Evolutionary conservation across 352 stramenopile species (phyloP), one percentile per base, ranked within the genome.

Genomic region (Pythium plurisporium): DNA sequence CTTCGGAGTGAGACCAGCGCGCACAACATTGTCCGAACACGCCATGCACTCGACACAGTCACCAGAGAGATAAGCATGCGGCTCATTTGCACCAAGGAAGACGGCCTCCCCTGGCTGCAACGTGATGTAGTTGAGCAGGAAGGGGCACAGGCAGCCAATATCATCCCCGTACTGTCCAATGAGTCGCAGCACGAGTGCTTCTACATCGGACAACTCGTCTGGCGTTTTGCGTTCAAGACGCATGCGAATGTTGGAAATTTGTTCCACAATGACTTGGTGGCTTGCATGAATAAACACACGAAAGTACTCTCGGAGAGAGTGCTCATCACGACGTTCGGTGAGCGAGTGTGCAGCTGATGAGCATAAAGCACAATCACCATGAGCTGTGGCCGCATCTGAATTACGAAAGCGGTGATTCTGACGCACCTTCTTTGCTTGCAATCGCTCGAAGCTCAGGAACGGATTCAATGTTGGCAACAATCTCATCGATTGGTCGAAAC

Each of bases 31-130:
- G 76, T 99, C 97, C 27, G 84, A 98, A 46, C 95, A 98, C 26
- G 97, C 97, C 97, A 99, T 99, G 66, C 96, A 99, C 72, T 99
- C 97, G 22, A 99, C 89, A 59, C 84, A 94, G 60, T 94, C 84
- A 31, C 97, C 97, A 2, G 82, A 90, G 20, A 99, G 79, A 72
- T 99, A 99, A 14, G 98, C 98, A 73, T 99, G 98, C n/a, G 98
- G 98, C 64, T 99, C 97, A 69, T 99, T 99, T 4, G 98, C 95
- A 17, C 80, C 92, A 51, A 99, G 93, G 68, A 98, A 99, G 59
- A 99, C 96, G 17, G 91, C 87, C 58, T 99, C 93, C 7, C 98
- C 98, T 0, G 91, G 91, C 30, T 96, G 69, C 61, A 99, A 85
- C 11, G 89, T 77, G 10, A 99, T 65, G 70, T 98, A 98, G 73